Percentiles rank a stretch among this genome's conserved stretches.
phyloP scores from a whole-genome alignment of 306 rosid species.

The Prunus mume region DNA sequence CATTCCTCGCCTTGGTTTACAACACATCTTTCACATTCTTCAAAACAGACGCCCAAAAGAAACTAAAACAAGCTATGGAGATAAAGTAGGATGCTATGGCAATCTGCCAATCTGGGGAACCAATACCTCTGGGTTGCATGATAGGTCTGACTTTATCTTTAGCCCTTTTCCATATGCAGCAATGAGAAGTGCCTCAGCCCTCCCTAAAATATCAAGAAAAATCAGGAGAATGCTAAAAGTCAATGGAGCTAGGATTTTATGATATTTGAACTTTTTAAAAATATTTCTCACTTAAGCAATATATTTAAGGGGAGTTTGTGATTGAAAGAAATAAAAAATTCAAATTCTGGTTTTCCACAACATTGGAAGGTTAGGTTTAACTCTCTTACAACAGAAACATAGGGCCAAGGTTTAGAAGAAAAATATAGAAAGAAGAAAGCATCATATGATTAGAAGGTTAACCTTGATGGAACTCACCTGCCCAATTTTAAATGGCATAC shows the following conservation, averaged over 20 bases:
- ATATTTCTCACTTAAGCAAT: not conserved
- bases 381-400: not conserved
- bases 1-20: not conserved
- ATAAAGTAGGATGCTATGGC: not conserved
- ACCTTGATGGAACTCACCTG: no score
- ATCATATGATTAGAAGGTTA: not conserved
- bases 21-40: not conserved
- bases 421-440: not conserved
- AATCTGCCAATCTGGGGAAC: constrained; percentile 19
- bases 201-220: constrained; percentile 49
- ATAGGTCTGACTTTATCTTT: constrained; percentile 34
- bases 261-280: not conserved
- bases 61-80: not conserved
- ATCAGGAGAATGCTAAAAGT: constrained; percentile 3
- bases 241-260: not conserved
- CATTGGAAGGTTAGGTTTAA: not conserved
- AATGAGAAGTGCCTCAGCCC: constrained; percentile 94
- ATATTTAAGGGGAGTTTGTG: not conserved
- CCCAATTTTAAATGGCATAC: no score
- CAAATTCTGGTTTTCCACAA: not conserved
- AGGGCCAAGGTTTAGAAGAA: not conserved
- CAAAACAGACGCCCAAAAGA: not conserved
- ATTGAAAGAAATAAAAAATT: not conserved
- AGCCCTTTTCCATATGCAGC: constrained; percentile 83
- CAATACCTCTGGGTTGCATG: constrained; percentile 30